A percentile compares a stretch with the other conserved stretches of the same genome.
These are phyloP conservation scores for Hexamita inflata DNA, from an alignment of 208 protist genomes.

Conservation along the genomic window DNA sequence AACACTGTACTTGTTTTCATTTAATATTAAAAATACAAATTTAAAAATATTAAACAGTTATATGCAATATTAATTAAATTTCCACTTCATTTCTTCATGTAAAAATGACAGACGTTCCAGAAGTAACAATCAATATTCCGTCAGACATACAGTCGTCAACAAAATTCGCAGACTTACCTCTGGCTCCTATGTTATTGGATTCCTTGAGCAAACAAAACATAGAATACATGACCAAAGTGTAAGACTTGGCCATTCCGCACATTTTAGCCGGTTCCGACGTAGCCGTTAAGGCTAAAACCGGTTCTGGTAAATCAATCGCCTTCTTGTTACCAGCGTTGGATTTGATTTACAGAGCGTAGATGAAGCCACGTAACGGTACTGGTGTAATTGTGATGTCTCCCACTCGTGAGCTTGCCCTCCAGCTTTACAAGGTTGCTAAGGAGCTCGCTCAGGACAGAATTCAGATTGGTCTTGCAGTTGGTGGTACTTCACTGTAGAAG, in stretches of 20 bases:
- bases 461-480: slow-evolving; percentile 15
- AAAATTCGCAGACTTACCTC: too few relatives aligned
- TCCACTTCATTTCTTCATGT: too few relatives aligned
- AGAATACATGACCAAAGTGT: too few relatives aligned
- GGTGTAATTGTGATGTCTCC: slow-evolving; percentile 36
- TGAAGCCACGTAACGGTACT: slow-evolving; percentile 19
- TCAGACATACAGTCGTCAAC: too few relatives aligned
- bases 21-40: too few relatives aligned
- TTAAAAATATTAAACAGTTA: too few relatives aligned
- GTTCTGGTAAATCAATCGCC: slow-evolving; percentile 70
- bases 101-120: too few relatives aligned
- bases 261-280: slow-evolving; percentile 20
- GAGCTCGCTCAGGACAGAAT: neutral
- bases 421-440: slow-evolving; percentile 29
- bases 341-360: neutral
- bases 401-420: slow-evolving; percentile 39
- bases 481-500: slow-evolving; percentile 15
- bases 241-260: neutral
- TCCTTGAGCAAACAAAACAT: too few relatives aligned
- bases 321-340: slow-evolving; percentile 70
- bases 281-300: slow-evolving; percentile 21
- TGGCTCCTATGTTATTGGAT: too few relatives aligned
- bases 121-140: too few relatives aligned
- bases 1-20: too few relatives aligned
- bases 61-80: too few relatives aligned